These are phyloP conservation scores for Mycena capillaripes DNA, from an alignment of 768 basidiomycete species.

Conservation along the genomic window DNA sequence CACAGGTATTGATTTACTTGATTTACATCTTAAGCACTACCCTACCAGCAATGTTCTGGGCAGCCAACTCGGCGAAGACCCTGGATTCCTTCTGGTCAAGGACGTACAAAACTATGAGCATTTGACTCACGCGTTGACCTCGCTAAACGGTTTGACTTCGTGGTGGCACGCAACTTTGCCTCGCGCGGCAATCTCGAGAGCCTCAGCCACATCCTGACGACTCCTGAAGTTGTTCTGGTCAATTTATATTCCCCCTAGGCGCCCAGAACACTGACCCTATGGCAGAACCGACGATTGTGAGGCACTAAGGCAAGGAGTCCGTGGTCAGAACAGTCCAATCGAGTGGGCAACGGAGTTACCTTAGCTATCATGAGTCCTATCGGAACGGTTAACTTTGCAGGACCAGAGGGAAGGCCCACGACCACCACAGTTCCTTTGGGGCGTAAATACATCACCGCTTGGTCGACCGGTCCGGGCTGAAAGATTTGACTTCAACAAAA, in stretches of 20 bases:
- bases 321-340: neutral
- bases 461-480: conserved; percentile 56
- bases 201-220: conserved; percentile 85
- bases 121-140: conserved; percentile 63
- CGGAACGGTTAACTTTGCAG: conserved; percentile 66
- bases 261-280: conserved; percentile 47
- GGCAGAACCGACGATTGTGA: conserved; percentile 46
- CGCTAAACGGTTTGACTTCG: conserved; percentile 58
- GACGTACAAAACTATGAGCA: neutral
- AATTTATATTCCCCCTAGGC: neutral
- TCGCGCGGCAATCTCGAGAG: conserved; percentile 76
- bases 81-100: neutral
- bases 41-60: conserved; percentile 50
- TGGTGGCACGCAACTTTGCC: conserved; percentile 78
- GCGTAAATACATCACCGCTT: conserved; percentile 80
- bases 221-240: conserved; percentile 56
- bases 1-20: neutral
- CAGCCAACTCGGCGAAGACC: conserved; percentile 13
- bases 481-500: neutral
- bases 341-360: conserved; percentile 34
- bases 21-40: conserved; percentile 46
- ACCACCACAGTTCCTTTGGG: conserved; percentile 77
- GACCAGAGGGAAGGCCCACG: conserved; percentile 72
- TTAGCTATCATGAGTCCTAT: conserved; percentile 57
- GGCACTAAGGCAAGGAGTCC: neutral